Base-by-base conservation (phyloP, 768 basidiomycete genomes). In the Rhizopogon rudus region DNA sequence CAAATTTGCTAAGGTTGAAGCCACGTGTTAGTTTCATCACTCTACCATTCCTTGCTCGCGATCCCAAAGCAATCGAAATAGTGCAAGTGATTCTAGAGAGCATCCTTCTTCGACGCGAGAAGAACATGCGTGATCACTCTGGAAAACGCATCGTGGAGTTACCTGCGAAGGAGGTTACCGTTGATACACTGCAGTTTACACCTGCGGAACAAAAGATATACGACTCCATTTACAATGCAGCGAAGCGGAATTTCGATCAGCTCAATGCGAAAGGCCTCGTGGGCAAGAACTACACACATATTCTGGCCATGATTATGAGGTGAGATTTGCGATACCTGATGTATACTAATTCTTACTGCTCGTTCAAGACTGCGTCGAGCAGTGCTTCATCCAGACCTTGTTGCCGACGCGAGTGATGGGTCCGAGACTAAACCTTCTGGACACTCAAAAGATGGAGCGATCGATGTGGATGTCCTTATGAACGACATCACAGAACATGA, bases 281-380 rank as follows among this genome's bases (percentile, higher is more conserved):
- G 31, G 82, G 84, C 60, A 89, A 82, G 66, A 92, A 93, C 62
- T 88, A 89, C 67, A 88, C 90, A 17, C 84, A 91, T 67, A 92
- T 94, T 66, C 80, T 98, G 62, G 92, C 94, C 12, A 93, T 96
- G 88, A 77, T 98, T 31, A 96, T 96, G 91, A 82, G 87, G 93
- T 93, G 53, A 25, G 80, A 71, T 29, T 16, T 54, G 39, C 41
- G 52, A 22, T 29, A 50, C 5, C 14, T 16, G 2, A 3, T 52
- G 31, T 44, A 14, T 41, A 12, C 22, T 35, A 17, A 20, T 31
- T 52, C 51, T 60, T 44, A 66, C 48, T 13, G 22, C 25, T 46
- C 37, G 58, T 44, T 14, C 46, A 6, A 93, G 91, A 57, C 71
- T 97, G 29, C 88, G 96, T 33, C 92, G 93, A 53, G 94, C 94